These are phyloP conservation scores for Hypoxylon crocopeplum DNA, from an alignment of 495 filamentous ascomycete species.

Conservation along the genomic window DNA sequence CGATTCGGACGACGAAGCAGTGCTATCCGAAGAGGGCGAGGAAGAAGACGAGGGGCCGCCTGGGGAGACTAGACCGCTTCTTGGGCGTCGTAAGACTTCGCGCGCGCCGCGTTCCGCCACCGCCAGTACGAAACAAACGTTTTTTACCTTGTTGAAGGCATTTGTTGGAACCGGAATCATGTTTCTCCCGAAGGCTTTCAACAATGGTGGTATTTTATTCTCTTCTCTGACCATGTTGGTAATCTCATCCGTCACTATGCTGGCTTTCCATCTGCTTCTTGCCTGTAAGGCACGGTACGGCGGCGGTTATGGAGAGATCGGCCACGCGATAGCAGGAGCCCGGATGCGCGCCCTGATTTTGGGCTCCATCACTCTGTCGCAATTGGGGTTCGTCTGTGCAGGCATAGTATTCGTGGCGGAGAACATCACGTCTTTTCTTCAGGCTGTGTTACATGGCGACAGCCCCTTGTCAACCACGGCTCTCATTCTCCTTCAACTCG, in stretches of 20 bases:
- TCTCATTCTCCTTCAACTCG: constrained; percentile 63
- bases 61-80: constrained; percentile 59
- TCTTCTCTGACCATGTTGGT: constrained; percentile 64
- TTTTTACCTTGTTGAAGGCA: constrained; percentile 72
- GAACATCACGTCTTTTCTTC: constrained; percentile 63
- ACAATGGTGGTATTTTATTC: constrained; percentile 72
- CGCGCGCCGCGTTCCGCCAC: constrained; percentile 55
- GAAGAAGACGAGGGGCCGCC: constrained; percentile 45
- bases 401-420: constrained; percentile 72
- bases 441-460: constrained; percentile 53
- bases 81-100: constrained; percentile 56
- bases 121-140: constrained; percentile 66
- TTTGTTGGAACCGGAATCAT: constrained; percentile 73
- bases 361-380: constrained; percentile 66
- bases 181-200: constrained; percentile 73
- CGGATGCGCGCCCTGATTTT: constrained; percentile 61
- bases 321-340: constrained; percentile 58
- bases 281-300: constrained; percentile 59
- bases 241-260: constrained; percentile 60
- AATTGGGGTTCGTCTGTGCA: constrained; percentile 71
- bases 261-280: constrained; percentile 70
- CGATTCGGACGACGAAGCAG: constrained; percentile 67
- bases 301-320: constrained; percentile 70
- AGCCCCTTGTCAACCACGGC: constrained; percentile 51
- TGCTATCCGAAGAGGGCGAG: constrained; percentile 52